Base-by-base conservation (phyloP, 345 rosid genomes). In the Turnera subulata region DNA sequence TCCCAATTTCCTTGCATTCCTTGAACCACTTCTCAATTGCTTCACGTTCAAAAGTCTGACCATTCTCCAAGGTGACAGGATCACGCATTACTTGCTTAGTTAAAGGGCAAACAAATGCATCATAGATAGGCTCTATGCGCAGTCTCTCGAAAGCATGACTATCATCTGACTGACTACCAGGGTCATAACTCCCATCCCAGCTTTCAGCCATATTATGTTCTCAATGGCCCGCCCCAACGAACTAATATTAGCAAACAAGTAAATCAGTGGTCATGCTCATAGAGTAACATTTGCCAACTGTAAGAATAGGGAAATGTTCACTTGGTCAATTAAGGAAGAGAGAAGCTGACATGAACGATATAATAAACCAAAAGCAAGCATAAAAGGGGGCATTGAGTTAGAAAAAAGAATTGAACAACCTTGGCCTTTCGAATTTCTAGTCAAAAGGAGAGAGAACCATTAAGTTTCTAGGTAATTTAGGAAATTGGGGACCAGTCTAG, bases 11-110 rank as follows among this genome's bases (percentile, higher is more conserved):
- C 24, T 49, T 73, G 71, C 97, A 89, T 72, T 85, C 90, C 51
- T 71, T 74, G 65, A 93, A 86, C 97, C 96, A 89, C 46, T 71
- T 84, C 74, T 89, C 98, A 11, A 92, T 82, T 1, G 97, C 97
- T 68, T 76, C 88, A 38, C 98, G 93, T 58, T 93, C 99, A 61
- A 86, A 93, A 15, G 94, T 86, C 60, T 79, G 91, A 22, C 96
- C 96, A 53, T 77, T 89, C 74, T 93, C 99, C 37, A 86, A 50
- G 2, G 91, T 75, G n/a, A 93, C 97, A 14, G 99, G 97, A 60
- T 93, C 80, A 0, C 59, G 74, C 99, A 93, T 93, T 16, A 93
- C 83, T 73, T 86, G 80, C 64, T 89, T 93, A 16, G 99, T 89
- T 45, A 93, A 78, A 51, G 97, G 97, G 74, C 99, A 93, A 53